phyloP scores from a whole-genome alignment of 2,329 filamentous ascomycete species.

The Lasiodiplodia theobromae region DNA sequence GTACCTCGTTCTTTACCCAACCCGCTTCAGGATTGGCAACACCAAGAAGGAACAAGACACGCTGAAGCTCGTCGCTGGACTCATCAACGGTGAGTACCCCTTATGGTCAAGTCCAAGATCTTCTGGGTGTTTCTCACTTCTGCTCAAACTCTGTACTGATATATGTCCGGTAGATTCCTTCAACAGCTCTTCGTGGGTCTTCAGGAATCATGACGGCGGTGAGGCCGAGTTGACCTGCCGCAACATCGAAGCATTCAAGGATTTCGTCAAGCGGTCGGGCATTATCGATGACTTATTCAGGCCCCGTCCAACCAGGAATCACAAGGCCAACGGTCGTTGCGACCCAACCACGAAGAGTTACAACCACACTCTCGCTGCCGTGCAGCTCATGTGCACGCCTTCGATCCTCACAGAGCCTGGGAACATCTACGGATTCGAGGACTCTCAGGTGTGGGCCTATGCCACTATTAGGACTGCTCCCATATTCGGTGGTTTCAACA shows the following conservation, averaged over 20 bases:
- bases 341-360: neutral
- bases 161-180: neutral
- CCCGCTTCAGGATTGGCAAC: slow-evolving; percentile 37
- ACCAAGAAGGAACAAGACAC: slow-evolving; percentile 42
- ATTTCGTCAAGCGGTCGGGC: slow-evolving; percentile 42
- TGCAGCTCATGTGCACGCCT: slow-evolving; percentile 44
- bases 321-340: slow-evolving; percentile 8
- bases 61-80: slow-evolving; percentile 48
- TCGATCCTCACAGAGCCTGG: slow-evolving; percentile 38
- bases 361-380: slow-evolving; percentile 37
- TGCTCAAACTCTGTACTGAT: neutral
- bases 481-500: slow-evolving; percentile 33
- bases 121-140: slow-evolving; percentile 31
- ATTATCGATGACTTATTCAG: slow-evolving; percentile 39
- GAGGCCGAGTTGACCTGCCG: slow-evolving; percentile 39
- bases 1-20: slow-evolving; percentile 31
- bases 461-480: slow-evolving; percentile 3
- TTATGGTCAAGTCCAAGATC: neutral
- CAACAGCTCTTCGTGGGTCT: neutral
- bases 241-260: slow-evolving; percentile 43
- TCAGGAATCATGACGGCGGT: slow-evolving; percentile 28
- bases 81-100: slow-evolving; percentile 53
- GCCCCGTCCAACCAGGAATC: slow-evolving; percentile 30
- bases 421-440: slow-evolving; percentile 44
- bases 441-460: slow-evolving; percentile 57